phyloP scores from a whole-genome alignment of 306 rosid genomes.

The Prunus kanzakura region DNA sequence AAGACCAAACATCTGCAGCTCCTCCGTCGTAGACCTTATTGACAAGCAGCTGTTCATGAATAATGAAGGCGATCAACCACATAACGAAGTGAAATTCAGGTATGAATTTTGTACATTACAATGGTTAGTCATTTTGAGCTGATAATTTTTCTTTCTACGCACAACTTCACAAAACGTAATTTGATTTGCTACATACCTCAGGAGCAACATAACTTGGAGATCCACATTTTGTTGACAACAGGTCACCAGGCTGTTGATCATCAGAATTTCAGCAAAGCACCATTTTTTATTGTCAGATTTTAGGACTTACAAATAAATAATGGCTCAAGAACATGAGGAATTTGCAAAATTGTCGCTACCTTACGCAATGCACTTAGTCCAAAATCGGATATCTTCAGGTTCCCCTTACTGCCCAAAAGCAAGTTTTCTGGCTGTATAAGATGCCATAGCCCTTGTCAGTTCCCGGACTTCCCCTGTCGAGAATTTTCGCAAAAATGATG shows the following conservation, averaged over 20 bases:
- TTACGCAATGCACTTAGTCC: conserved; percentile 70
- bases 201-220: conserved; percentile 91
- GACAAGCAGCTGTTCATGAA: conserved; percentile 44
- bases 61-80: background rate
- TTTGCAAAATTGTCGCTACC: conserved; percentile 38
- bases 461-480: background rate
- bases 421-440: conserved; percentile 66
- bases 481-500: background rate
- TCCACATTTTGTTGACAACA: conserved; percentile 66
- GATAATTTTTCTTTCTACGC: too few species aligned
- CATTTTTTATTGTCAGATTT: background rate
- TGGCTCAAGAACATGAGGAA: background rate
- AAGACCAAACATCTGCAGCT: conserved; percentile 87
- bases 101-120: background rate
- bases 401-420: conserved; percentile 66
- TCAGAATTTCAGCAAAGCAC: conserved; percentile 21
- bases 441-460: conserved; percentile 20
- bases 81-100: background rate
- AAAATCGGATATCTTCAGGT: conserved; percentile 70
- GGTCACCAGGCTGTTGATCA: conserved; percentile 46
- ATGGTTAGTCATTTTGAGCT: too few species aligned
- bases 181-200: conserved; percentile 45
- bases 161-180: background rate
- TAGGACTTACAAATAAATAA: background rate
- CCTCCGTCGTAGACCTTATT: conserved; percentile 70